phyloP scores from a whole-genome alignment of 768 basidiomycete genomes.

The Agaricus blazei region DNA sequence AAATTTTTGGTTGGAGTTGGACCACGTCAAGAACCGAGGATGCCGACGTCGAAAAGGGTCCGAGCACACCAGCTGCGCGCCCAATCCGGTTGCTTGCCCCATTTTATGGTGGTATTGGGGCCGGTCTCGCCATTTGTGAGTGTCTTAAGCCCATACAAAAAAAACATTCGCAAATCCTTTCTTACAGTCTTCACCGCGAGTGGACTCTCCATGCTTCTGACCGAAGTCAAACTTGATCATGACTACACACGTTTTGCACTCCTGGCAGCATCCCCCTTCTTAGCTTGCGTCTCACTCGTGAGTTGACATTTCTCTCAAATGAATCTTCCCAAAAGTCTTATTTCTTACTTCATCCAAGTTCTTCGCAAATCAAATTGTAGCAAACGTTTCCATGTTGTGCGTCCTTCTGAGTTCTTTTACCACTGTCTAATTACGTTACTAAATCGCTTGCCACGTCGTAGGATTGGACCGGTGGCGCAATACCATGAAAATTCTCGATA shows the following conservation, averaged over 20 bases:
- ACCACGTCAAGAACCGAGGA: constrained; percentile 22
- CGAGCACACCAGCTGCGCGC: constrained; percentile 29
- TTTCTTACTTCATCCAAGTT: constrained; percentile 39
- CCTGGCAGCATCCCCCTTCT: constrained; percentile 58
- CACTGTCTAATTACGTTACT: constrained; percentile 15
- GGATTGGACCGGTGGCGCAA: constrained; percentile 80
- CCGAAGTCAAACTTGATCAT: constrained; percentile 67
- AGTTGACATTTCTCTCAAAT: constrained; percentile 15
- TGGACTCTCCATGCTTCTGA: constrained; percentile 52
- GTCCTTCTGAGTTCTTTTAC: constrained; percentile 17
- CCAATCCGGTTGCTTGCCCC: constrained; percentile 66
- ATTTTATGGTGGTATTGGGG: constrained; percentile 65
- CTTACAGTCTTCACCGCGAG: constrained; percentile 61
- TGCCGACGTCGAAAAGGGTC: constrained; percentile 50
- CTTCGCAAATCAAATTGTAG: constrained; percentile 65
- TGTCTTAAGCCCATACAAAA: constrained; percentile 6
- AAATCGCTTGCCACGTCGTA: constrained; percentile 18
- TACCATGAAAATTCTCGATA: constrained; percentile 82
- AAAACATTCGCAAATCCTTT: background rate
- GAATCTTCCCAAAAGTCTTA: background rate
- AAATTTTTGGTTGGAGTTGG: constrained; percentile 42
- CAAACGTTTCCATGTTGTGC: constrained; percentile 62
- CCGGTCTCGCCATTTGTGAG: constrained; percentile 63
- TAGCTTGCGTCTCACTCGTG: constrained; percentile 74
- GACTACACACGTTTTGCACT: constrained; percentile 61